These are phyloP conservation scores for Metschnikowia hibisci DNA, from an alignment of 805 yeast genomes.

Conservation along the genomic window DNA sequence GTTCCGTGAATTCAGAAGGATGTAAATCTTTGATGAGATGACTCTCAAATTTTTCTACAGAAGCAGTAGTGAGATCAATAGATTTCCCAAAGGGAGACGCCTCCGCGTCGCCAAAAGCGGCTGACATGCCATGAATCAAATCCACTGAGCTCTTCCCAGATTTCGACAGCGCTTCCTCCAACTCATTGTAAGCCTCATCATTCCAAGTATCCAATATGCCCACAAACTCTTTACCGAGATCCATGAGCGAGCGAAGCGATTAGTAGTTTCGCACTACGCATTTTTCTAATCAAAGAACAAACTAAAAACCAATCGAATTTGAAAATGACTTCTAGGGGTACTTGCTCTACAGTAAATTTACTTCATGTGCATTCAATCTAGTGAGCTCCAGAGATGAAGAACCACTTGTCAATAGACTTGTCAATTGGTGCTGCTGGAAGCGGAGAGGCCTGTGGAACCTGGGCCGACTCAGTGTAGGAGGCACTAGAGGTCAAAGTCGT, in stretches of 20 bases:
- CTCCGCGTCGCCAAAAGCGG: neutral
- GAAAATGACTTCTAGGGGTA: too few relatives aligned
- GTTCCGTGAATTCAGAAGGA: neutral
- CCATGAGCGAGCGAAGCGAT: neutral
- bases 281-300: neutral
- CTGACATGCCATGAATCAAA: neutral
- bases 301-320: too few relatives aligned
- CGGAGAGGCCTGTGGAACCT: conserved; percentile 68
- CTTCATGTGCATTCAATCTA: conserved; percentile 16
- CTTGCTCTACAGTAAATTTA: neutral
- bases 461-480: conserved; percentile 43
- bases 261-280: conserved; percentile 1
- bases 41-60: neutral
- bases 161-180: neutral
- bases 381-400: conserved; percentile 85
- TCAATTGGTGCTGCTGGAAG: conserved; percentile 91
- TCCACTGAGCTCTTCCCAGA: conserved; percentile 3
- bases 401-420: conserved; percentile 96
- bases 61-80: neutral
- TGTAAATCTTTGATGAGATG: neutral
- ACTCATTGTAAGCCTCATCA: neutral
- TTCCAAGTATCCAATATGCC: conserved; percentile 1
- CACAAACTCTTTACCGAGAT: conserved; percentile 2
- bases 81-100: neutral
- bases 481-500: conserved; percentile 45